Percentiles rank a stretch among this genome's conserved stretches.
These are phyloP conservation scores for Pseudogymnoascus sp. DNA, from an alignment of 2,329 filamentous ascomycete genomes.

Conservation along the genomic window DNA sequence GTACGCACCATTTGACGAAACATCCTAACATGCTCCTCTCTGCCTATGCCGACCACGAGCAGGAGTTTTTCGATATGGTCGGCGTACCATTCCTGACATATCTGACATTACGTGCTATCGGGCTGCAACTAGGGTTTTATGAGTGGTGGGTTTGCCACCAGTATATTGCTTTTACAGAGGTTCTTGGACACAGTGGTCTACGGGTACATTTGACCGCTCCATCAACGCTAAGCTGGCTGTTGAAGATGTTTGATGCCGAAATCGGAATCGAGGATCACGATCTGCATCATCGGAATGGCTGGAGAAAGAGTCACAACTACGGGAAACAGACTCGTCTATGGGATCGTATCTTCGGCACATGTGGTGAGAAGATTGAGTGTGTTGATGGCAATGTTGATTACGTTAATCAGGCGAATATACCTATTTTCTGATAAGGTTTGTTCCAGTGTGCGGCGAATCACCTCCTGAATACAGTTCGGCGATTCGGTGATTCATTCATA, in stretches of 20 bases:
- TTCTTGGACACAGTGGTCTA: conserved; percentile 33
- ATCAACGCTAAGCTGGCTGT: conserved; percentile 28
- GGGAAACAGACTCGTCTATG: conserved; percentile 33
- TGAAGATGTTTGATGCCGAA: conserved; percentile 29
- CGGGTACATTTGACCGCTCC: conserved; percentile 31
- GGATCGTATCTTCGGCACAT: conserved; percentile 33
- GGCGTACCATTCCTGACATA: conserved; percentile 26
- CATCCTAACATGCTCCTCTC: conserved; percentile 27
- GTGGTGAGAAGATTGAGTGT: conserved; percentile 31
- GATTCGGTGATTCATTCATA: too few relatives aligned
- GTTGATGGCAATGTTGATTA: conserved; percentile 28
- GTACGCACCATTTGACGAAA: conserved; percentile 28
- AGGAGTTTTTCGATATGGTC: conserved; percentile 26
- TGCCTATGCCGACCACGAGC: conserved; percentile 27
- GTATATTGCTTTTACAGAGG: conserved; percentile 35
- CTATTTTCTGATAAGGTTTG: conserved; percentile 19
- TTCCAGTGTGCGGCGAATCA: too few relatives aligned
- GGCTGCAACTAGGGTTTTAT: conserved; percentile 38
- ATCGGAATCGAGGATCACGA: conserved; percentile 37
- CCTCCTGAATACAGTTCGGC: too few relatives aligned
- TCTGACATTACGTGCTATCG: conserved; percentile 17
- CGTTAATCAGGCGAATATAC: conserved; percentile 22
- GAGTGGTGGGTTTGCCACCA: conserved; percentile 40
- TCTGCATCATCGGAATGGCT: conserved; percentile 34
- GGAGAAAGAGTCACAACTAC: conserved; percentile 33